Evolutionary conservation across 495 filamentous ascomycete genomes (phyloP).

Genomic region (Penicillium psychrofluorescens): DNA sequence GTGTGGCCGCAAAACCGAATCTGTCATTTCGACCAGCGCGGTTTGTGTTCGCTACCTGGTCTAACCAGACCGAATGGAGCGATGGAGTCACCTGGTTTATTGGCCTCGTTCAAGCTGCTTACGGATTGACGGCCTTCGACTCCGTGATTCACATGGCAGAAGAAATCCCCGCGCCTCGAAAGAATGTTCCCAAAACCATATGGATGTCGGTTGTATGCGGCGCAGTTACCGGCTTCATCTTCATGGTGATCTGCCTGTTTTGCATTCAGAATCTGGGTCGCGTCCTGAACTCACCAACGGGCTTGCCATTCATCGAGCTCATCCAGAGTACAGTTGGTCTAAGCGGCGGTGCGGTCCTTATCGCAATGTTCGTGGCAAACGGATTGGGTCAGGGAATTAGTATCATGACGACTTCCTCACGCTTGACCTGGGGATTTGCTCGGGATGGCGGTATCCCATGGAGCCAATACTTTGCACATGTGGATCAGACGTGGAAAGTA

Average conservation of each 20-base stretch:
- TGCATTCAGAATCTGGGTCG: slow-evolving; percentile 54
- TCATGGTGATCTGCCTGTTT: slow-evolving; percentile 66
- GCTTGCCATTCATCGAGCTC: slow-evolving; percentile 36
- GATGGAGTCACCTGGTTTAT: slow-evolving; percentile 57
- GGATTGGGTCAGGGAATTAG: slow-evolving; percentile 35
- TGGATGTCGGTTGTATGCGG: slow-evolving; percentile 29
- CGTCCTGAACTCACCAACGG: slow-evolving; percentile 40
- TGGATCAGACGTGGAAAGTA: slow-evolving; percentile 28
- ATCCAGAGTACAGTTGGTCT: slow-evolving; percentile 28
- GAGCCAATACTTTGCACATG: slow-evolving; percentile 25
- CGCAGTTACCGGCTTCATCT: slow-evolving; percentile 55
- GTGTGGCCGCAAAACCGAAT: slow-evolving; percentile 24
- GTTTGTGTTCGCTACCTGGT: slow-evolving; percentile 49
- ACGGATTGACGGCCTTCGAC: slow-evolving; percentile 54
- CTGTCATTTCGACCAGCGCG: slow-evolving; percentile 32
- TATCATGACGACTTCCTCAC: slow-evolving; percentile 39
- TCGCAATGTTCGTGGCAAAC: slow-evolving; percentile 38
- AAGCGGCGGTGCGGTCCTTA: slow-evolving; percentile 25
- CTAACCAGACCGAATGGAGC: slow-evolving; percentile 56
- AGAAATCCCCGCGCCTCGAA: slow-evolving; percentile 33
- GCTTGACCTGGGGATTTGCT: slow-evolving; percentile 48
- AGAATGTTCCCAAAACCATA: slow-evolving; percentile 31
- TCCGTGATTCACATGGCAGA: slow-evolving; percentile 54
- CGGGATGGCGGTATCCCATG: slow-evolving; percentile 46
- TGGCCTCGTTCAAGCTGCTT: slow-evolving; percentile 51